Conservation (phyloP, 1,139 yeast genomes). For the Yamadazyma oceani region DNA sequence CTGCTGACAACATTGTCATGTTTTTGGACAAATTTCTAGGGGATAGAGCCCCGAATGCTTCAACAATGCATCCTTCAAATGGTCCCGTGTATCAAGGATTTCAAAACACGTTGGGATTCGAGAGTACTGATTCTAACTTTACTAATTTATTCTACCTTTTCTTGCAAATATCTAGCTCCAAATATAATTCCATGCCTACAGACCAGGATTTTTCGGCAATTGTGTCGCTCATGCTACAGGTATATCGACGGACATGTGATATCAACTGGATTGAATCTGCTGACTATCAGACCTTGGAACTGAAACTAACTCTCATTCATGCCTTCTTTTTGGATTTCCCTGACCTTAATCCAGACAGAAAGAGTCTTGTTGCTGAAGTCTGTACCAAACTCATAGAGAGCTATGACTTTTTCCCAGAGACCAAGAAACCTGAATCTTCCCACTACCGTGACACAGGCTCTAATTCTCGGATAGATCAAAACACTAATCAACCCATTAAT, state of each 20-base stretch:
- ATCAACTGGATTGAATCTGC: constrained; percentile 13
- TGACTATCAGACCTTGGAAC: constrained; percentile 9
- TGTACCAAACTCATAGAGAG: constrained; percentile 1
- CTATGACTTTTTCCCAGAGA: constrained; percentile 7
- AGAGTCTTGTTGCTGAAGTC: background rate
- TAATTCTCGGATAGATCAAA: too few relatives aligned
- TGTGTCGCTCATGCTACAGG: constrained; percentile 8
- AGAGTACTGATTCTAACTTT: constrained; percentile 12
- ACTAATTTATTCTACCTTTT: constrained; percentile 15
- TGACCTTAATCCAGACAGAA: background rate
- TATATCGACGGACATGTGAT: constrained; percentile 7
- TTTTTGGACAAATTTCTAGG: background rate
- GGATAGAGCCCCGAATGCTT: background rate
- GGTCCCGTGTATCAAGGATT: constrained; percentile 11
- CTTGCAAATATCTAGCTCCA: constrained; percentile 11
- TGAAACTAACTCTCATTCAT: constrained; percentile 7
- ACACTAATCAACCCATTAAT: too few relatives aligned
- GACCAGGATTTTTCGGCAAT: constrained; percentile 12
- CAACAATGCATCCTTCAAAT: background rate
- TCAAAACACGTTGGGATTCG: constrained; percentile 12
- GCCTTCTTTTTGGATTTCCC: background rate
- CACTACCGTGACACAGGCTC: too few relatives aligned
- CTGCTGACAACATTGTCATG: background rate
- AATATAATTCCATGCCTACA: constrained; percentile 8
- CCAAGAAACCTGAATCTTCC: too few relatives aligned